These are phyloP conservation scores for Besnoitia besnoiti DNA, from an alignment of 169 alveolate species.

Conservation along the genomic window DNA sequence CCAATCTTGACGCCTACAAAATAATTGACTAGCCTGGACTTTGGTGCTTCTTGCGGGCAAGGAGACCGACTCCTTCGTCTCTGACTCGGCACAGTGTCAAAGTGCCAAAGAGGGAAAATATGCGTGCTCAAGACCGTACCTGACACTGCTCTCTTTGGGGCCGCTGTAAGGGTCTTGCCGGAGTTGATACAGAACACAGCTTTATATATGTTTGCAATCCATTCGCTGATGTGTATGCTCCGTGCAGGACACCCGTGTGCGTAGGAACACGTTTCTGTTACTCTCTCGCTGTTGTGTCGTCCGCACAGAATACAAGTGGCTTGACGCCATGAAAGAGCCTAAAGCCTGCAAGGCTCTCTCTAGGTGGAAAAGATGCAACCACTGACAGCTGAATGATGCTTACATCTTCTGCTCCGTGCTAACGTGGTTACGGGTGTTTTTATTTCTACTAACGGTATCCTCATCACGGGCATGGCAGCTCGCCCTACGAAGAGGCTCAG, in stretches of 20 bases:
- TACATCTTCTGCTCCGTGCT: slow-evolving; percentile 31
- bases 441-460: slow-evolving; percentile 23
- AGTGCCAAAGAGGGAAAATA: not conserved
- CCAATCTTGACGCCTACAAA: not conserved
- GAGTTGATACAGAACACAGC: slow-evolving; percentile 55
- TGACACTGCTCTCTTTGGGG: not conserved
- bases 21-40: slow-evolving; percentile 15
- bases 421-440: slow-evolving; percentile 28
- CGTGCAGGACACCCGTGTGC: not conserved
- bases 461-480: not conserved
- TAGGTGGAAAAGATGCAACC: not conserved
- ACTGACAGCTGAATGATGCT: not conserved
- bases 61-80: not conserved
- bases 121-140: not conserved
- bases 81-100: not conserved
- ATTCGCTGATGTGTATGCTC: slow-evolving; percentile 2
- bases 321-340: slow-evolving; percentile 29
- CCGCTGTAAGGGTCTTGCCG: not conserved
- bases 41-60: slow-evolving; percentile 39
- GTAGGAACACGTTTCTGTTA: not conserved
- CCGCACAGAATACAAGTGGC: slow-evolving; percentile 34
- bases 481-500: not conserved
- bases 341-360: slow-evolving; percentile 13
- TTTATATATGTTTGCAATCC: slow-evolving; percentile 24
- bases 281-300: slow-evolving; percentile 8